Evolutionary conservation across 2,329 filamentous ascomycete species (phyloP).

Genomic region (Thelonectria discophora): DNA sequence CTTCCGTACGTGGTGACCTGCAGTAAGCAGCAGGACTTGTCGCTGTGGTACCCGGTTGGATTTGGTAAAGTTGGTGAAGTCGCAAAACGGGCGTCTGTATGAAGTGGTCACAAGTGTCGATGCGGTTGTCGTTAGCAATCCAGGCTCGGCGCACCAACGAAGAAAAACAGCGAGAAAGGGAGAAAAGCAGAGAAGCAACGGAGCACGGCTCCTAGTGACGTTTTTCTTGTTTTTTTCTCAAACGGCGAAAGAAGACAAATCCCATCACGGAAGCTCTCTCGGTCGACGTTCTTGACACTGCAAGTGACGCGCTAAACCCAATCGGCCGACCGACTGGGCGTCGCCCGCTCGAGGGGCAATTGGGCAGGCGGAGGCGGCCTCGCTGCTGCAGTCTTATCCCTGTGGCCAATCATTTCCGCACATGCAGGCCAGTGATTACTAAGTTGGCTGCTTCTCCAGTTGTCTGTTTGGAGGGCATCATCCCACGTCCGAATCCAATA

Average conservation of each 20-base stretch:
- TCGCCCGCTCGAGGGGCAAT: neutral
- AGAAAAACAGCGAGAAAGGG: neutral
- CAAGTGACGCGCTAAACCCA: conserved; percentile 36
- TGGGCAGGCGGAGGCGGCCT: neutral
- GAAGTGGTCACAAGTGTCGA: neutral
- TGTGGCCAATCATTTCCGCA: conserved; percentile 37
- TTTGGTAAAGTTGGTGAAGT: neutral
- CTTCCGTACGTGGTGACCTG: conserved; percentile 1
- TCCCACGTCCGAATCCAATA: neutral
- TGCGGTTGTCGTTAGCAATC: conserved; percentile 6
- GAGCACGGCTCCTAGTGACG: conserved; percentile 3
- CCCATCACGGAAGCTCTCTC: conserved; percentile 34
- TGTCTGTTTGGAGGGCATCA: conserved; percentile 2
- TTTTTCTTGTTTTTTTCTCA: conserved; percentile 4
- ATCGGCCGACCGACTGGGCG: conserved; percentile 39
- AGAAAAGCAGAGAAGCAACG: neutral
- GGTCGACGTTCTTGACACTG: conserved; percentile 41
- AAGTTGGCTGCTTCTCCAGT: conserved; percentile 24
- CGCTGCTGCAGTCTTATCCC: neutral
- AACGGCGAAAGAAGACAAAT: conserved; percentile 17
- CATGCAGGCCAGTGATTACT: conserved; percentile 29
- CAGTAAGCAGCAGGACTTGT: neutral
- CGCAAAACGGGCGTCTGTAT: neutral
- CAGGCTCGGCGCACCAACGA: neutral
- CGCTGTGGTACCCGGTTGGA: neutral